Conservation (phyloP, 2,329 filamentous ascomycete species). For the Parascedosporium putredinis region DNA sequence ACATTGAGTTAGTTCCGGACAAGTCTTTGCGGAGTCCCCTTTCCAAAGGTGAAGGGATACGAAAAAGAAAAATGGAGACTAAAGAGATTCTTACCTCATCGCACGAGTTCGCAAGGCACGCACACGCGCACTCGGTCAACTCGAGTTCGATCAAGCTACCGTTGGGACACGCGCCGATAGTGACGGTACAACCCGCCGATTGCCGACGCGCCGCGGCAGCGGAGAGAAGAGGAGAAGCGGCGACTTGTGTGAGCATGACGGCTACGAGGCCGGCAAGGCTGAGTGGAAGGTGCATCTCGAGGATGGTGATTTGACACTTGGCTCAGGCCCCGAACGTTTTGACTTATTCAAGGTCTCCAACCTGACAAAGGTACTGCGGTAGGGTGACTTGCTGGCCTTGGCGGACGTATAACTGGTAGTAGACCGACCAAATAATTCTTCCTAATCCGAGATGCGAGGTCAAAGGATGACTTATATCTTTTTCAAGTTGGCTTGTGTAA, state of each 20-base stretch:
- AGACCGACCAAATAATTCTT: too few species aligned
- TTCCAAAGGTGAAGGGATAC: neutral
- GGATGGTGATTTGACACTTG: neutral
- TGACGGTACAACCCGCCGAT: neutral
- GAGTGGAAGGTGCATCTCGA: neutral
- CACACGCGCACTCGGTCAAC: slow-evolving; percentile 6
- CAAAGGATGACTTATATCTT: too few species aligned
- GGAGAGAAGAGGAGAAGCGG: neutral
- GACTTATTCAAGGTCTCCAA: too few species aligned
- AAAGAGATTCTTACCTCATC: neutral
- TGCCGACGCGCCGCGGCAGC: neutral
- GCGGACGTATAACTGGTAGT: too few species aligned
- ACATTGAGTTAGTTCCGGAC: too few species aligned
- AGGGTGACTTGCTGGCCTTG: too few species aligned
- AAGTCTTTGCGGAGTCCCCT: too few species aligned
- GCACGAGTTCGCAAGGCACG: slow-evolving; percentile 5
- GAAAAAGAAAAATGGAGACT: neutral
- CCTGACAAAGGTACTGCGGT: too few species aligned
- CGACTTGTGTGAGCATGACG: neutral
- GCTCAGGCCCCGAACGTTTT: too few species aligned
- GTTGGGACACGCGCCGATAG: neutral
- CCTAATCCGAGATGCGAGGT: too few species aligned
- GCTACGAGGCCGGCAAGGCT: slow-evolving; percentile 3
- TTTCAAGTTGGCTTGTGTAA: too few species aligned
- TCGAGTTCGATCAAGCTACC: slow-evolving; percentile 2